Base-by-base conservation (phyloP, 495 filamentous ascomycete species). In the Cairneyella variabilis region DNA sequence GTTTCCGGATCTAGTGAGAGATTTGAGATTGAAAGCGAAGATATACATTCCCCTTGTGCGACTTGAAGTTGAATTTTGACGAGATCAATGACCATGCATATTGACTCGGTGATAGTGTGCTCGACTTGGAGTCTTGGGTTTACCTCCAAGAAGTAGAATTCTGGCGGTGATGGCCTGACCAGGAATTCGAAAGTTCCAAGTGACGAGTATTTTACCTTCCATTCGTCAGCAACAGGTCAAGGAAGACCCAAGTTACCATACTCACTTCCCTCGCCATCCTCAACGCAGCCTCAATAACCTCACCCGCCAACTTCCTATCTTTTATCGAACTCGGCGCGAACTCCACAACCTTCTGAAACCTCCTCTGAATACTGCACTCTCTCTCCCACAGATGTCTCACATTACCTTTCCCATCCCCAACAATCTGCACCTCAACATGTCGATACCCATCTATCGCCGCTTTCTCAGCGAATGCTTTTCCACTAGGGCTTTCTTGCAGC, bases 61-160 rank as follows among this genome's bases (percentile, higher is more conserved):
- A 85, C 54, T 0, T 70, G 64, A 12, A 85, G 68, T 51, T 85
- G 80, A 54, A 78, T 62, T 44, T 77, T 69, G 5, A 84, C 79
- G 14, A 84, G 62, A 54, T 85, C 81, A 26, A 83, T 57, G 6
- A 52, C 53, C 30, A 69, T 66, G 54, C 77, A 75, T 50, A 79
- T 76, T 7, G 77, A 65, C 58, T 86, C 80, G 6, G 83, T 84
- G 37, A 83, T 79, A 6, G 74, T 76, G 62, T 85, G 83, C 64
- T 86, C 83, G 17, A 86, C 83, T 55, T 86, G 83, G 4, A 84
- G 66, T 20, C 82, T 64, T 0, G 82, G 82, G 57, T 85, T 85
- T 70, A 86, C 79, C 57, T 85, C 82, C 5, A 84, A 70, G 49
- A 85, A 84, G 61, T 76, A 85, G 65, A 82, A 82, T 12, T 74